Percentiles rank a stretch among this genome's conserved stretches.
Evolutionary conservation across 2,329 filamentous ascomycete genomes (phyloP).

Genomic region (Scedosporium minutisporum): DNA sequence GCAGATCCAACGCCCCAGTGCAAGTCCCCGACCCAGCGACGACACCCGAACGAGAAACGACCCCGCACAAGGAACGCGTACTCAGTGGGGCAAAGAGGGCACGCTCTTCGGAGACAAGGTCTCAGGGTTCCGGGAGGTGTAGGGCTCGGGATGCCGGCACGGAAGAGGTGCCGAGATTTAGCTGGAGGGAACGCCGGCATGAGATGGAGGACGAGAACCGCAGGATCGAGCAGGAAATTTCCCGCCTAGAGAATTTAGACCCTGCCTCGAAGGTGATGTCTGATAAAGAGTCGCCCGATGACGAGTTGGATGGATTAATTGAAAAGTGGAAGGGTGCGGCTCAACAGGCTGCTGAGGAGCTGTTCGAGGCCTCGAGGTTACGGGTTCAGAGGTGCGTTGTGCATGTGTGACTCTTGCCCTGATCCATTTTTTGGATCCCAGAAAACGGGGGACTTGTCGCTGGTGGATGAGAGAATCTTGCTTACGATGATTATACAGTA

Average conservation of each 20-base stretch:
- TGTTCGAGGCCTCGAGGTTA: constrained; percentile 7
- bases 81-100: no score
- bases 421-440: not conserved
- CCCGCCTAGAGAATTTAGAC: constrained; percentile 7
- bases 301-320: constrained; percentile 9
- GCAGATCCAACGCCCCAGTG: not conserved
- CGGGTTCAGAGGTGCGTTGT: constrained; percentile 4
- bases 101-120: no score
- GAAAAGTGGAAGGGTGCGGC: constrained; percentile 11
- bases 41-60: not conserved
- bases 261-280: not conserved
- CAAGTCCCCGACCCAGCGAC: not conserved
- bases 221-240: constrained; percentile 9
- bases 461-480: not conserved
- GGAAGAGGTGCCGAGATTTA: not conserved
- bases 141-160: not conserved
- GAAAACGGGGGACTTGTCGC: not conserved
- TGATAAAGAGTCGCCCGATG: not conserved
- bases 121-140: no score
- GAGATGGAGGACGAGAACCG: constrained; percentile 3
- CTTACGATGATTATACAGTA: not conserved
- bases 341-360: constrained; percentile 11
- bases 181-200: not conserved
- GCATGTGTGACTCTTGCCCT: not conserved
- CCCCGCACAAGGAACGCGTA: no score